These are phyloP conservation scores for Coemansia asiatica DNA, from an alignment of 192 early-diverging fungal genomes.

Conservation along the genomic window DNA sequence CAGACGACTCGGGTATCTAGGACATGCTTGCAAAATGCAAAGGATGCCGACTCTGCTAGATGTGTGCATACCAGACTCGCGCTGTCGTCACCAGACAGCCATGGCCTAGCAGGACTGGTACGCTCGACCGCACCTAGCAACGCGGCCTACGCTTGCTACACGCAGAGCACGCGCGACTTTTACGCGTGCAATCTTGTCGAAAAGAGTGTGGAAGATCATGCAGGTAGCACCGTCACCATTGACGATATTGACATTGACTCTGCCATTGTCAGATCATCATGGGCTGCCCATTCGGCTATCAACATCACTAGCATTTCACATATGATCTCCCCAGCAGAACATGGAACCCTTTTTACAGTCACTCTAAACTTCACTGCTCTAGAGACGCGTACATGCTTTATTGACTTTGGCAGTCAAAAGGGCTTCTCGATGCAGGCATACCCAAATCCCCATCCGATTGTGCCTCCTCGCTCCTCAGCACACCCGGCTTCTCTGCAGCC, in stretches of 20 bases:
- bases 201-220: neutral
- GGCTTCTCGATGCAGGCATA: constrained; percentile 47
- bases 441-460: constrained; percentile 38
- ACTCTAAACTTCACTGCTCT: constrained; percentile 35
- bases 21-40: constrained; percentile 14
- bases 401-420: constrained; percentile 44
- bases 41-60: neutral
- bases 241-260: neutral
- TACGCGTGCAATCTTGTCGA: constrained; percentile 32
- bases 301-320: constrained; percentile 31
- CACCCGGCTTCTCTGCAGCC: constrained; percentile 13
- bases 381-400: constrained; percentile 52
- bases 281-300: constrained; percentile 41
- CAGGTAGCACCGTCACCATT: neutral
- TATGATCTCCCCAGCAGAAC: constrained; percentile 3
- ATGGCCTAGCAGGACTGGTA: constrained; percentile 31
- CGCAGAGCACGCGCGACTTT: constrained; percentile 34
- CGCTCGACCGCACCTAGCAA: constrained; percentile 12
- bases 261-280: neutral
- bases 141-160: constrained; percentile 23
- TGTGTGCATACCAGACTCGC: constrained; percentile 27
- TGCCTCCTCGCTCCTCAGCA: constrained; percentile 14
- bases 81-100: constrained; percentile 46
- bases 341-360: constrained; percentile 38
- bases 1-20: constrained; percentile 31